Percentiles rank a stretch among this genome's conserved stretches.
phyloP scores from a whole-genome alignment of 2,329 filamentous ascomycete species.

The Penicillium sp. region DNA sequence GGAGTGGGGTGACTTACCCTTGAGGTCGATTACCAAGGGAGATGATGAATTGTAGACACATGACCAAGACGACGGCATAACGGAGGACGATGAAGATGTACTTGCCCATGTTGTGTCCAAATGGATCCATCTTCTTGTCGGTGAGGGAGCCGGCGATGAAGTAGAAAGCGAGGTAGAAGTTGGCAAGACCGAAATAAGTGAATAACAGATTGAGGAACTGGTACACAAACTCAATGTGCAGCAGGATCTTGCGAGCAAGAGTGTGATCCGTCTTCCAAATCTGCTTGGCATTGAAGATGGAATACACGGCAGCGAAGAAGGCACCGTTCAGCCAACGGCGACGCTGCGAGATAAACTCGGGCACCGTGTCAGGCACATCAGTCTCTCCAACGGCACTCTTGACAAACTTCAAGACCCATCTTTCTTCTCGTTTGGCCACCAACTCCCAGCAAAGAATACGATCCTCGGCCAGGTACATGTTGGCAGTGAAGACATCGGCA shows the following conservation, averaged over 20 bases:
- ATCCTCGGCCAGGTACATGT: slow-evolving; percentile 99
- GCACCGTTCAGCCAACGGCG: slow-evolving; percentile 97
- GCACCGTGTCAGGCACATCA: slow-evolving; percentile 90
- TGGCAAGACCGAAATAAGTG: slow-evolving; percentile 96
- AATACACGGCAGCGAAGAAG: slow-evolving; percentile 98
- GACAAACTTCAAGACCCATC: slow-evolving; percentile 98
- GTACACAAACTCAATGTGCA: slow-evolving; percentile 94
- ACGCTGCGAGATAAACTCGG: slow-evolving; percentile 95
- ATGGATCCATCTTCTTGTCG: slow-evolving; percentile 78
- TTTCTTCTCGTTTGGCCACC: slow-evolving; percentile 88
- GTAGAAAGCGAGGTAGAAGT: slow-evolving; percentile 99
- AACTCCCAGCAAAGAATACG: slow-evolving; percentile 98
- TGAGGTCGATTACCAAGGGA: slow-evolving; percentile 95
- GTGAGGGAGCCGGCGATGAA: slow-evolving; percentile 91
- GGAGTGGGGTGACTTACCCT: slow-evolving; percentile 51
- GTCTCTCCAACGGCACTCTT: slow-evolving; percentile 96
- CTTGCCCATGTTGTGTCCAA: slow-evolving; percentile 79
- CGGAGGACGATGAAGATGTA: slow-evolving; percentile 84
- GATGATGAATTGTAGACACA: slow-evolving; percentile 92
- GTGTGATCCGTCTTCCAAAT: slow-evolving; percentile 93
- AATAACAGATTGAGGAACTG: slow-evolving; percentile 90
- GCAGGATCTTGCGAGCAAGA: slow-evolving; percentile 78
- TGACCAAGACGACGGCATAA: slow-evolving; percentile 82
- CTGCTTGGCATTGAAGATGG: slow-evolving; percentile 89
- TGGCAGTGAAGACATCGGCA: slow-evolving; percentile 95